Conservation (phyloP, 176 grass and related monocot genomes). For the Poa pratensis region DNA sequence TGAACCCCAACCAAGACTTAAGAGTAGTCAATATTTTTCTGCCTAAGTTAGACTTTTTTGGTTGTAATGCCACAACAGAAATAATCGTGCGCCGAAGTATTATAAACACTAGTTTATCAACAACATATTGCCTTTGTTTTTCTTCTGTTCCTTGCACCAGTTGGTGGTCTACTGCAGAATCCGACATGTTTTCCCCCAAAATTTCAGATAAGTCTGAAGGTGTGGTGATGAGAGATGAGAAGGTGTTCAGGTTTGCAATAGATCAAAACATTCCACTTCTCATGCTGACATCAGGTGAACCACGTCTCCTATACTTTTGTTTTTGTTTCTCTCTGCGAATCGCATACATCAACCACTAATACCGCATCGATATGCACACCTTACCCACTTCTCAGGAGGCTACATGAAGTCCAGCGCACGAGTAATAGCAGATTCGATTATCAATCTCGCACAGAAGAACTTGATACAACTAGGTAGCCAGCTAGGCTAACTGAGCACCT, state of each 20-base stretch:
- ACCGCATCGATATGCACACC: neutral
- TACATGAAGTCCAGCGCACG: constrained; percentile 96
- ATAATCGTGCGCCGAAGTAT: neutral
- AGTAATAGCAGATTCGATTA: constrained; percentile 79
- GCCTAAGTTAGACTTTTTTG: neutral
- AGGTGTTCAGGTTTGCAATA: constrained; percentile 83
- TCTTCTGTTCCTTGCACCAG: neutral
- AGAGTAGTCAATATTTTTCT: neutral
- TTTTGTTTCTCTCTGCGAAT: neutral
- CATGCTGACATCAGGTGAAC: constrained; percentile 91
- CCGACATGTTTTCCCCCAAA: neutral
- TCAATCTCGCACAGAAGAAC: constrained; percentile 85
- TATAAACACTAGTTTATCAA: neutral
- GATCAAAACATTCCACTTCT: constrained; percentile 87
- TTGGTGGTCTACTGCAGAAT: neutral
- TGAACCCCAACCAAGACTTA: neutral
- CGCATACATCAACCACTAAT: neutral
- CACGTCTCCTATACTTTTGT: neutral
- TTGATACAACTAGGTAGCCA: constrained; percentile 57
- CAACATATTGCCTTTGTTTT: neutral
- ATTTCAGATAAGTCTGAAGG: constrained; percentile 76
- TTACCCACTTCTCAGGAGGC: constrained; percentile 58
- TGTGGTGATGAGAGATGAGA: constrained; percentile 85
- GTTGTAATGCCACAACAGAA: neutral
- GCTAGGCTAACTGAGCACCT: constrained; percentile 30